A percentile compares a stretch with the other conserved stretches of the same genome.
Evolutionary conservation across 2,329 filamentous ascomycete genomes (phyloP).

Genomic region (Fusarium paranaense): DNA sequence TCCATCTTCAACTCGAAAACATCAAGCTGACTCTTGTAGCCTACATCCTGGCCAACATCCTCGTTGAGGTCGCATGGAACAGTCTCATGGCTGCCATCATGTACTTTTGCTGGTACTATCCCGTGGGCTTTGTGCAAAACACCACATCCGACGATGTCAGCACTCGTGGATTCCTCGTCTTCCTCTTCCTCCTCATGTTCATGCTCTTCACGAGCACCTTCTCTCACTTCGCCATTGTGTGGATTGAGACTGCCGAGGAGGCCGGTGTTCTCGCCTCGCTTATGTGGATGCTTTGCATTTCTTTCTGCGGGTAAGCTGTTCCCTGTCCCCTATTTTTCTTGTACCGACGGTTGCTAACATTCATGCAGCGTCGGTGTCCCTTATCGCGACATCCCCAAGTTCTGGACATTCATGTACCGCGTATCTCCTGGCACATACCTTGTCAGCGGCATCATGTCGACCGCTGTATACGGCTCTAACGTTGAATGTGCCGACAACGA

Average conservation of each 20-base stretch:
- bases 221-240: constrained; percentile 40
- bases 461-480: constrained; percentile 34
- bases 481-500: constrained; percentile 51
- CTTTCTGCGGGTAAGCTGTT: constrained; percentile 41
- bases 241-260: constrained; percentile 37
- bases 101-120: constrained; percentile 46
- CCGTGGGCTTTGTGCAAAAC: constrained; percentile 43
- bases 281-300: constrained; percentile 42
- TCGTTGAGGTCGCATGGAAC: constrained; percentile 42
- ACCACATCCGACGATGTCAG: constrained; percentile 35
- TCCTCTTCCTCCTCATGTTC: constrained; percentile 42
- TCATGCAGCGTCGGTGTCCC: constrained; percentile 66
- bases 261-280: constrained; percentile 54
- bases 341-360: constrained; percentile 39
- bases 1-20: accelerated
- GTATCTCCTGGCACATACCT: constrained; percentile 78
- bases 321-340: neutral
- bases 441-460: constrained; percentile 67
- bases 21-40: constrained; percentile 19
- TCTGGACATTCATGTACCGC: constrained; percentile 80
- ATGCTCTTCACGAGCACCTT: constrained; percentile 45
- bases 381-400: constrained; percentile 67
- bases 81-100: constrained; percentile 38
- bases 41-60: constrained; percentile 39
- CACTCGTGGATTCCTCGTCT: constrained; percentile 41